Evolutionary conservation across 495 filamentous ascomycete species (phyloP).

Genomic region (Talaromyces thailandensis): DNA sequence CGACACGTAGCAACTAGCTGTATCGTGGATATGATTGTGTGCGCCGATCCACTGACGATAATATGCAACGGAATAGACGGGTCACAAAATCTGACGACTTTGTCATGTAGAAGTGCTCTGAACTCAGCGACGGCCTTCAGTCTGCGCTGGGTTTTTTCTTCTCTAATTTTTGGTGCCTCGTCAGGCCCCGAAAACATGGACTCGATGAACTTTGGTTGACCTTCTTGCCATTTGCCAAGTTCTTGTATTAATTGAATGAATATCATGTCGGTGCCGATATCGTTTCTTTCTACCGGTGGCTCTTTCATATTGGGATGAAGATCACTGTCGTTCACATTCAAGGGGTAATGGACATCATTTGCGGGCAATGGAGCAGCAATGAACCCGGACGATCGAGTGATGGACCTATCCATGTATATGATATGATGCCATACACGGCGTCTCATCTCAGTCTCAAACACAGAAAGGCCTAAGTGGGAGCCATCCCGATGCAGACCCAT

Average conservation of each 20-base stretch:
- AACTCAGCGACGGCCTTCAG: background rate
- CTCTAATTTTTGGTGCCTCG: background rate
- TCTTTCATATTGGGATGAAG: constrained; percentile 18
- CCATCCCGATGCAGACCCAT: constrained; percentile 41
- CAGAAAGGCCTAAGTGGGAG: constrained; percentile 44
- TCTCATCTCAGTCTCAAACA: constrained; percentile 58
- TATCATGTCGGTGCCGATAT: background rate
- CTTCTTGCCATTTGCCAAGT: background rate
- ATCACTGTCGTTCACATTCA: constrained; percentile 23
- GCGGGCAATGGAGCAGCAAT: constrained; percentile 31
- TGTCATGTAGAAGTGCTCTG: background rate
- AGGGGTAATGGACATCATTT: constrained; percentile 15
- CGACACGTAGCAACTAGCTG: background rate
- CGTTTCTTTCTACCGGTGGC: constrained; percentile 7
- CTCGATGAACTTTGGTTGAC: background rate
- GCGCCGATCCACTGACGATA: background rate
- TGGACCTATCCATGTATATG: constrained; percentile 50
- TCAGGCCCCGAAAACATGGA: background rate
- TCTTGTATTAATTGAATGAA: background rate
- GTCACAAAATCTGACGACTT: background rate
- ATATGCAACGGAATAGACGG: background rate
- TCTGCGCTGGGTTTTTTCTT: background rate
- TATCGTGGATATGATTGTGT: background rate
- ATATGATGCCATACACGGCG: constrained; percentile 63
- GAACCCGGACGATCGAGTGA: constrained; percentile 51